Base-by-base conservation (phyloP, 257 asterid genomes). In the Salvia hispanica region DNA sequence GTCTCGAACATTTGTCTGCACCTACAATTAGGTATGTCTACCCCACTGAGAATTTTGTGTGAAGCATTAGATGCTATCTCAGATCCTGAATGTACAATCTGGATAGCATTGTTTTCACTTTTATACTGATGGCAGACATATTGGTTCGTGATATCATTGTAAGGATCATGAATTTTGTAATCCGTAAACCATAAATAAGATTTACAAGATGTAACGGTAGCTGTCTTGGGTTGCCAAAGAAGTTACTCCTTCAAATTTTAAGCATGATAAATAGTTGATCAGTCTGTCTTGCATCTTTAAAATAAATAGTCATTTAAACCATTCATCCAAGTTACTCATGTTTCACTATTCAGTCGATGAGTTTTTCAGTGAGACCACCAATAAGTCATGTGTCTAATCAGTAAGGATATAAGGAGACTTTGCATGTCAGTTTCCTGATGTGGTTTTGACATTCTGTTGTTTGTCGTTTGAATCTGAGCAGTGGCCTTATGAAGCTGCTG, bases 401-500 rank as follows among this genome's bases (percentile, higher is more conserved):
- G 64, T 36, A 36, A 43, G 64, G 57, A 51, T 37, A 67, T 14
- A 28, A 11, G 2, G 6, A 33, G 14, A 56, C 3, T 11, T 21
- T 5, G 37, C 25, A 47, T 10, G 31, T 67, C 46, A 12, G 40
- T 43, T 13, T 16, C 18, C n/a, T 64, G 48, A 14, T 50, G 11
- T 52, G 28, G 16, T 39, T 44, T 45, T 56, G 12, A 33, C 13
- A 31, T 62, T 4, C 51, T 50, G 0, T 53, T 34, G 4, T 68
- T 42, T 31, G 48, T 40, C 53, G 52, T 42, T 40, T 72, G 7
- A 13, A 25, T 61, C 13, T 74, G 34, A 63, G 76, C 82, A 90
- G 98, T 92, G 98, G 98, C 97, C 98, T 48, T 92, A 92, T 80
- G 98, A 92, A 90, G 97, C 97, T 72, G 98, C 97, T 71, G 98